Evolutionary conservation across 2,329 filamentous ascomycete genomes (phyloP).

Genomic region (Scedosporium aurantiacum): DNA sequence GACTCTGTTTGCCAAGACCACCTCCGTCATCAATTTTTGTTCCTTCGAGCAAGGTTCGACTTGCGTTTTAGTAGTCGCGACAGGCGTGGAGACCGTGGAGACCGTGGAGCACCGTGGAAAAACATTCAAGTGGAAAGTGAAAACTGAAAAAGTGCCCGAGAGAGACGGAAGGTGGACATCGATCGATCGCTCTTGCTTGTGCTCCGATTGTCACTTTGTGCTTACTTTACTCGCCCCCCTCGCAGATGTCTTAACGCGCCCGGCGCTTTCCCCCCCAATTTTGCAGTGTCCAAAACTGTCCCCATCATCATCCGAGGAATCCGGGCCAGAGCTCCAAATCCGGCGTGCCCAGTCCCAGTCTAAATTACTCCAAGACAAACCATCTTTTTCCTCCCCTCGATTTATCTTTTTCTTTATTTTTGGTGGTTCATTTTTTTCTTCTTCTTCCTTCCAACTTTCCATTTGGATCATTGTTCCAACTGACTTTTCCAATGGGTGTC

Average conservation of each 20-base stretch:
- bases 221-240: neutral
- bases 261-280: neutral
- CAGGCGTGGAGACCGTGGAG: neutral
- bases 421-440: neutral
- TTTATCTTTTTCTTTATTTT: neutral
- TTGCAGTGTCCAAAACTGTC: neutral
- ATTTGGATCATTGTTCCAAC: neutral
- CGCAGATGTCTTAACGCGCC: neutral
- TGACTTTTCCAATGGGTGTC: neutral
- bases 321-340: neutral
- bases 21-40: neutral
- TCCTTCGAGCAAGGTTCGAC: neutral
- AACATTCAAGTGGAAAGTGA: no score
- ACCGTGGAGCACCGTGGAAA: neutral
- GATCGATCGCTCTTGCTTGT: no score
- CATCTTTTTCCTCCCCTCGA: neutral
- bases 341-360: no score
- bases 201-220: no score
- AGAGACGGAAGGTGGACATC: no score
- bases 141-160: no score
- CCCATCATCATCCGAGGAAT: slow-evolving; percentile 2
- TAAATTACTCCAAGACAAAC: neutral
- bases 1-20: neutral
- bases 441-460: neutral
- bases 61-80: neutral